Base-by-base conservation (phyloP, 257 asterid species). In the Solanum microdontum region DNA sequence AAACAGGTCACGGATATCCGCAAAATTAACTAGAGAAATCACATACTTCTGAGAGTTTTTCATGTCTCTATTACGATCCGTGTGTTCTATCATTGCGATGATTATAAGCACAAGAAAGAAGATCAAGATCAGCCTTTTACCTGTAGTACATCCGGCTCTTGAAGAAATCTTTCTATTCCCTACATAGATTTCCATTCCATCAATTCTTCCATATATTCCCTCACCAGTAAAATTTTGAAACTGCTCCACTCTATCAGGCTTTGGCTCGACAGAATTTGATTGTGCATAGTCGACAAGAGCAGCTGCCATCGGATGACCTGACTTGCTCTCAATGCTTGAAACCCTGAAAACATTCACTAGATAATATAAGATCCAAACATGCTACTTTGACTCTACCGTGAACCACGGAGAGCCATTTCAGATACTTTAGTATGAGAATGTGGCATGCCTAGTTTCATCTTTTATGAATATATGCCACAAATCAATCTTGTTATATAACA, bases 291-390 rank as follows among this genome's bases (percentile, higher is more conserved):
- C 98, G 5, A 94, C 86, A 66, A 96, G 85, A 82, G 98, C 97
- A 48, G 94, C 93, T 11, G 98, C 98, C 95, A 96, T 89, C 11
- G 98, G 99, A 91, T 96, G 99, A 40, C 96, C 90, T 28, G 98
- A 96, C 87, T 94, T 96, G 89, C 94, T 90, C 86, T 96, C 99
- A n/a, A 96, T 93, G 89, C 98, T 95, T 48, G 98, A 94, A 80
- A 96, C 93, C 98, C 99, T 96, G 79, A 2, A 87, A 64, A 34
- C 12, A 24, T 70, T 74, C 21, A 84, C 66, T 36, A 26, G 1
- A 79, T 0, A 82, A 19, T 43, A 24, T n/a, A 12, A 40, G 62
- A 79, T 79, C 39, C 17, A 45, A 45, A 15, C 17, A 45, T 43
- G 68, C n/a, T 43, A 43, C 55, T 43, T 24, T 43, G 64, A 30